Percentiles rank a stretch among this genome's conserved stretches.
These are phyloP conservation scores for Phaffomyces antillensis DNA, from an alignment of 805 yeast species.

Conservation along the genomic window DNA sequence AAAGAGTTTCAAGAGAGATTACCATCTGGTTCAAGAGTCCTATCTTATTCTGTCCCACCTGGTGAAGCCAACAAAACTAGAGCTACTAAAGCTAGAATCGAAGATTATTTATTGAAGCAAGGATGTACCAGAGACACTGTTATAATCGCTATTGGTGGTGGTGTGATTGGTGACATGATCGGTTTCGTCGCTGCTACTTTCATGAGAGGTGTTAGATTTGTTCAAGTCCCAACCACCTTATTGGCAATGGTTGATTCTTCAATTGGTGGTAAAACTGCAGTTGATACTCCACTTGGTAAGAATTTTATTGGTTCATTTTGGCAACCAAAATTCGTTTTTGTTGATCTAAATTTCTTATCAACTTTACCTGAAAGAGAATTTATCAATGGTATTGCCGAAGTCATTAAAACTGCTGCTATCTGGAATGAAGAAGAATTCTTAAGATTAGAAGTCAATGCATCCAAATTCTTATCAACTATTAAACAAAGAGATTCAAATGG, in stretches of 20 bases:
- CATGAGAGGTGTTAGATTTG: slow-evolving; percentile 94
- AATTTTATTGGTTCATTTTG: slow-evolving; percentile 95
- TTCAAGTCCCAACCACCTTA: slow-evolving; percentile 90
- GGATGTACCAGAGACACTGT: slow-evolving; percentile 97
- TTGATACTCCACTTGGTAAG: slow-evolving; percentile 93
- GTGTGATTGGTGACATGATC: slow-evolving; percentile 98
- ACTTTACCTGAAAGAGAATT: slow-evolving; percentile 91
- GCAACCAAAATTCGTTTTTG: slow-evolving; percentile 88
- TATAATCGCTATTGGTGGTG: slow-evolving; percentile 93
- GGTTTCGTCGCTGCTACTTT: slow-evolving; percentile 99
- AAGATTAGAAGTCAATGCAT: slow-evolving; percentile 73
- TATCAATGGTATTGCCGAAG: slow-evolving; percentile 98
- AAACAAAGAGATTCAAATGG: slow-evolving; percentile 39
- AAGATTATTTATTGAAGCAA: slow-evolving; percentile 72
- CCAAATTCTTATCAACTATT: slow-evolving; percentile 61
- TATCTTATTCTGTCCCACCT: slow-evolving; percentile 74
- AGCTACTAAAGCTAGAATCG: slow-evolving; percentile 85
- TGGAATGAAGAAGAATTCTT: slow-evolving; percentile 90
- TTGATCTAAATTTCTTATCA: slow-evolving; percentile 78
- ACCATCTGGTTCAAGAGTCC: slow-evolving; percentile 53
- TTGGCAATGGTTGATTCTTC: slow-evolving; percentile 98
- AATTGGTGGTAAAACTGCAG: slow-evolving; percentile 97
- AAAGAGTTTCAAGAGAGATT: slow-evolving; percentile 36
- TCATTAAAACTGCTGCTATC: slow-evolving; percentile 94
- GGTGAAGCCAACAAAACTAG: slow-evolving; percentile 91